Percentiles rank a stretch among this genome's conserved stretches.
Evolutionary conservation across 495 filamentous ascomycete genomes (phyloP).

Genomic region (Penicillium nucicola): DNA sequence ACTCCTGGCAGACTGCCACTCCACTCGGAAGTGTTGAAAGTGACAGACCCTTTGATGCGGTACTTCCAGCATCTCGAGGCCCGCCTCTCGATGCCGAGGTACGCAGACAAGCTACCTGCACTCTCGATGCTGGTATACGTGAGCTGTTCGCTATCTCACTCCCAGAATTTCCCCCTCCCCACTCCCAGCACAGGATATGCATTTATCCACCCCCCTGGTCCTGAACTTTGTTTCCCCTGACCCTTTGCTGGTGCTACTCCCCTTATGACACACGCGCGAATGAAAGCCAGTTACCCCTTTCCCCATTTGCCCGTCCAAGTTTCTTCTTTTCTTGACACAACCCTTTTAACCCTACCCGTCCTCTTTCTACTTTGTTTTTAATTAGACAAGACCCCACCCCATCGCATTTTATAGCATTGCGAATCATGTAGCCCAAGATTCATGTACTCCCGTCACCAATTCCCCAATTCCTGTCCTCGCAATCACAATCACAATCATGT

Average conservation of each 20-base stretch:
- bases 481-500: slow-evolving; percentile 14
- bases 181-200: slow-evolving; percentile 11
- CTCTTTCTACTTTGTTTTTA: slow-evolving; percentile 32
- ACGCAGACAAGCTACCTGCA: background rate
- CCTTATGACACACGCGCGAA: slow-evolving; percentile 23
- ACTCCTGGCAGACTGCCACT: background rate
- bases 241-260: slow-evolving; percentile 11
- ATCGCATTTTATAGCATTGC: slow-evolving; percentile 31
- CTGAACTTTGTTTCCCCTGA: slow-evolving; percentile 3
- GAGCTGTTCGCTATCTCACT: slow-evolving; percentile 9
- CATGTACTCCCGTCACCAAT: slow-evolving; percentile 38
- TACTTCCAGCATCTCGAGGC: background rate
- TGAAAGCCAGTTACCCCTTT: slow-evolving; percentile 20
- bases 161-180: slow-evolving; percentile 10
- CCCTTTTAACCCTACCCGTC: slow-evolving; percentile 16
- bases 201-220: slow-evolving; percentile 4
- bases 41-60: background rate
- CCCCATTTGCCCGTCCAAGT: slow-evolving; percentile 28
- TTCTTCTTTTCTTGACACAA: slow-evolving; percentile 21
- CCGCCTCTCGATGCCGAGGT: background rate
- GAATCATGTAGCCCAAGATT: slow-evolving; percentile 51
- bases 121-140: background rate
- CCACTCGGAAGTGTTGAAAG: background rate
- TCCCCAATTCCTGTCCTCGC: slow-evolving; percentile 3
- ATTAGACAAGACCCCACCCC: slow-evolving; percentile 43